Evolutionary conservation across 2,329 filamentous ascomycete species (phyloP).

Genomic region (Claviceps sorghi): DNA sequence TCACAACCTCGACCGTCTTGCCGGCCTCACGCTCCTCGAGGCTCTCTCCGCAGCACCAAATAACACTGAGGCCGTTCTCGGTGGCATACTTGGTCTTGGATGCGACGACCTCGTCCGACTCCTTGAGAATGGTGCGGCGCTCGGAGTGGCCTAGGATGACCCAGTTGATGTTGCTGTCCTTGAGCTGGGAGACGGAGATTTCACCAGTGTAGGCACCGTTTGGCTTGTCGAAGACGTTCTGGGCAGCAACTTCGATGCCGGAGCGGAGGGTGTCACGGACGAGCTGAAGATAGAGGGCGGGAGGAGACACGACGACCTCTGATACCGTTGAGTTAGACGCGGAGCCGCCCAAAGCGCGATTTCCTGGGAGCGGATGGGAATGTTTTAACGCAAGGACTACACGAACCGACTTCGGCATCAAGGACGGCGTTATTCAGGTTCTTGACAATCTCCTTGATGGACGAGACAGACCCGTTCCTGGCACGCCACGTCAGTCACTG

Average conservation of each 20-base stretch:
- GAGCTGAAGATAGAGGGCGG: conserved; percentile 77
- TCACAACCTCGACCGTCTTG: conserved; percentile 77
- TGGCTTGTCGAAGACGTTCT: conserved; percentile 96
- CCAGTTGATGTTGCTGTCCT: conserved; percentile 81
- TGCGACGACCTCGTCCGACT: conserved; percentile 74
- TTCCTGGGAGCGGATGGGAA: not conserved
- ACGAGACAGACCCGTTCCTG: conserved; percentile 86
- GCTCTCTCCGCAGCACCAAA: conserved; percentile 95
- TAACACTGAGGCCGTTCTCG: conserved; percentile 75
- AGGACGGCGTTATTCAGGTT: conserved; percentile 78
- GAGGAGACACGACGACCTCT: conserved; percentile 93
- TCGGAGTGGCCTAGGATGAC: conserved; percentile 88
- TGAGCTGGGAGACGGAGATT: conserved; percentile 82
- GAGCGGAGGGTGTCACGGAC: conserved; percentile 64
- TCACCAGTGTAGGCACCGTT: conserved; percentile 96
- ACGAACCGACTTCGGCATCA: conserved; percentile 58
- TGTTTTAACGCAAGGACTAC: conserved; percentile 1
- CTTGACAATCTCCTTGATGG: conserved; percentile 79
- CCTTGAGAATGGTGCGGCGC: conserved; percentile 76
- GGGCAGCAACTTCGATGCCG: conserved; percentile 73
- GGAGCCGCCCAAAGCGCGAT: not conserved
- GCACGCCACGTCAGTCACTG: conserved; percentile 5
- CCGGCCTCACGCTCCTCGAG: conserved; percentile 78
- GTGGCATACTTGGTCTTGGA: conserved; percentile 89
- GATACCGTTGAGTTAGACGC: conserved; percentile 6